Percentiles rank a stretch among this genome's conserved stretches.
These are phyloP conservation scores for Xylaria sp. DNA, from an alignment of 2,329 filamentous ascomycete genomes.

Conservation along the genomic window DNA sequence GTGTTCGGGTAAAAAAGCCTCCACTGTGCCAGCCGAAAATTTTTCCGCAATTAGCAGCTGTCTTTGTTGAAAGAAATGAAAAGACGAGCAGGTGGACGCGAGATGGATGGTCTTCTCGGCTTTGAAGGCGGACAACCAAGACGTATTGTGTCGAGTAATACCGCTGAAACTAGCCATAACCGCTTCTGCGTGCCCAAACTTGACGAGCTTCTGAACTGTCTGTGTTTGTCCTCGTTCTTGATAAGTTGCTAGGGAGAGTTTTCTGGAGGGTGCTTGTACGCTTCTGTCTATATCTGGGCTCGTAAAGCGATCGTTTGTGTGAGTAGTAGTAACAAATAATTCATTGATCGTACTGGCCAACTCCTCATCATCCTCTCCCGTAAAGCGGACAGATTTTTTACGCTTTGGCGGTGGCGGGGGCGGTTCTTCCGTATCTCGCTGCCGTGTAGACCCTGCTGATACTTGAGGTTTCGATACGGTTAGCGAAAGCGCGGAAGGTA, in stretches of 20 bases:
- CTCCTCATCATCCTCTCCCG: constrained; percentile 38
- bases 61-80: constrained; percentile 40
- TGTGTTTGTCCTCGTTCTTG: constrained; percentile 43
- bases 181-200: constrained; percentile 43
- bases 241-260: constrained; percentile 42
- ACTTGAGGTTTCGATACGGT: constrained; percentile 17
- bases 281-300: constrained; percentile 4
- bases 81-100: constrained; percentile 39
- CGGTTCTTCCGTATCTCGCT: constrained; percentile 4
- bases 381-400: constrained; percentile 54
- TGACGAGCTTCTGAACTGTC: constrained; percentile 40
- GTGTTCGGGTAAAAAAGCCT: constrained; percentile 32
- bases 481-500: background rate
- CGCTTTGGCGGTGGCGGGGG: constrained; percentile 42
- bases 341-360: constrained; percentile 39
- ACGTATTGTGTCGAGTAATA: constrained; percentile 40
- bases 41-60: constrained; percentile 33
- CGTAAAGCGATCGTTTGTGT: background rate
- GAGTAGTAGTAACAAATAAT: constrained; percentile 15
- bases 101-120: constrained; percentile 41
- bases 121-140: constrained; percentile 44
- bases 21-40: constrained; percentile 41
- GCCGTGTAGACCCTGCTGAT: constrained; percentile 11
- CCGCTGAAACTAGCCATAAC: constrained; percentile 42
- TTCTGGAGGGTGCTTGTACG: constrained; percentile 28